Base-by-base conservation (phyloP, 805 yeast species). In the Yamadazyma laniorum region DNA sequence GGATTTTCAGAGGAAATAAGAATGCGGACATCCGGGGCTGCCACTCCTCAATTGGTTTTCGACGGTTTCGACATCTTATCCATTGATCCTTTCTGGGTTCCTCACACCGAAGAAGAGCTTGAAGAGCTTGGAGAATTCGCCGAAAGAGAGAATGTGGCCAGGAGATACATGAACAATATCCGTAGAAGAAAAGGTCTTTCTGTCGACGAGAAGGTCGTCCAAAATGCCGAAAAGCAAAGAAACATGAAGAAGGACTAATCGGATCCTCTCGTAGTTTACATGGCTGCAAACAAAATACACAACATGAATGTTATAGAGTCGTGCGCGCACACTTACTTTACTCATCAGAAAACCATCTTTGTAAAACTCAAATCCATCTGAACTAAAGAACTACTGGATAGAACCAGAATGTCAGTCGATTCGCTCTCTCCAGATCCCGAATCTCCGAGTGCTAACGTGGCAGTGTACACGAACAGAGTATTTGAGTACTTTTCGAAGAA, bases 51-150 rank as follows among this genome's bases (percentile, higher is more conserved):
- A 60, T 70, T 93, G 37, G 86, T 90, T 7, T 93, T 91, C 53
- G 75, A 85, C 19, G 98, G 98, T 1, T 93, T 77, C 57, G 93
- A 89, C 52, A 67, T 82, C 46, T 77, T 91, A 35, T 95, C 89
- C 47, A 77, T 84, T 48, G 98, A 93, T 68, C 99, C 99, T 31
- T 93, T 85, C 71, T 93, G 99, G 99, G 95, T 93, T 12, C 99
- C 99, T 11, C 86, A 93, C 3, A 93, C 99, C 0, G 97, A 87
- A 51, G 97, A 89, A 58, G 99, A 93, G 59, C 63, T 93, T 32
- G 98, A 93, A 58, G 95, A 88, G 42, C 67, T 87, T 31, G 99
- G 99, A 18, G 96, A 87, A 47, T 76, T 77, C 48, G 95, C 96
- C 1, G 99, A 93, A 50, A 76, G 85, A 52, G 98, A 88, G 53